Evolutionary conservation across 2,329 filamentous ascomycete genomes (phyloP), one percentile per base, ranked within the genome.

Genomic region (Lasiodiplodia sp.): DNA sequence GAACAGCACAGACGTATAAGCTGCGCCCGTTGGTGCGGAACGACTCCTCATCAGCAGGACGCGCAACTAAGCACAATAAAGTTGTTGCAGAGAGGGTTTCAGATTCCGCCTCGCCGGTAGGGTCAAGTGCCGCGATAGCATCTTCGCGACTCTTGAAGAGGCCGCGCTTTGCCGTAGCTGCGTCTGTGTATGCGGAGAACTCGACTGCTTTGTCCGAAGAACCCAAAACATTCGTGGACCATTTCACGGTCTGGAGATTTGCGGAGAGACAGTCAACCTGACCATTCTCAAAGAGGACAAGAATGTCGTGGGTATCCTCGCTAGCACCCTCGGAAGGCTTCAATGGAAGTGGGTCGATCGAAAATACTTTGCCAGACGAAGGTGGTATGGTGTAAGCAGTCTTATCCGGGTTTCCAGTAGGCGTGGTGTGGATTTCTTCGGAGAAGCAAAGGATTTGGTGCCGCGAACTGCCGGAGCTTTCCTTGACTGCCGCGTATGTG

Each of bases 221-320:
- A 18, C 44, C 21, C 14, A 74, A 53, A 8, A 70, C 56, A 5
- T 67, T 71, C 37, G 60, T 79, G 12, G 38, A 75, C 80, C 80
- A 82, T 65, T 76, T 72, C 25, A 76, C 69, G 0, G 66, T 71
- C 16, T 75, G 70, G 14, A 82, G 72, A 66, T 91, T 87, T 2
- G 87, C 86, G 56, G 89, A 87, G 16, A 92, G 80, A 68, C 87
- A 89, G 10, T 87, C 74, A 23, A 91, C 80, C 69, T 89, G 84
- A 44, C 91, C 91, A 70, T 90, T 85, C 52, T 85, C 80, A 68
- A 87, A 87, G 1, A 92, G 83, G 2, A 84, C 83, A 25, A 92
- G 72, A 2, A 93, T 69, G 66, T 87, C 81, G 64, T 81, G 78
- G 23, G 71, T 71, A 8, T 70, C 67, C n/a, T 71, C 70, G 12